Evolutionary conservation across 345 rosid genomes (phyloP), one percentile per base, ranked within the genome.

Genomic region (Murraya paniculata): DNA sequence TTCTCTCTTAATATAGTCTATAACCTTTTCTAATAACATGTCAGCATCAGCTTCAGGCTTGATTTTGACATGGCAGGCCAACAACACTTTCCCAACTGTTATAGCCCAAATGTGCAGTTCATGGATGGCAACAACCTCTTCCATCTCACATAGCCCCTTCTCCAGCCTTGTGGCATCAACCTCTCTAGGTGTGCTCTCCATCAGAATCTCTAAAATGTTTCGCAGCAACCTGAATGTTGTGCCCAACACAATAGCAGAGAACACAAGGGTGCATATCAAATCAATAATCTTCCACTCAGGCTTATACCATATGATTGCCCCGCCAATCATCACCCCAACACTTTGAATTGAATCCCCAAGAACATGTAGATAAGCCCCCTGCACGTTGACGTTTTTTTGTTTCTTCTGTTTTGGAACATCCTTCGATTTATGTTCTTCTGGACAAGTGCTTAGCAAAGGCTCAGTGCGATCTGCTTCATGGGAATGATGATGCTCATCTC

Each of bases 81-180:
- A 80, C 67, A 87, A 72, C n/a, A 89, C 83, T 82, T 92, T 92
- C 81, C 93, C 91, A 5, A 90, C 87, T 14, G 97, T 90, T 62
- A 90, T 90, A 36, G 92, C 91, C 91, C 96, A 91, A 68, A 92
- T 91, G 81, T 90, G 96, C 74, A 91, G 81, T 65, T 91, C 96
- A 50, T 91, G 96, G 55, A 89, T 31, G 7, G 93, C 96, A 70
- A 86, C 85, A 60, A 91, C 93, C 69, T 89, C 96, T 0, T 90
- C 90, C 89, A 91, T 90, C 84, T 85, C 89, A 7, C 93, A 85
- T 6, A 91, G 86, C 73, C 93, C 96, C 84, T 87, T 83, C 77
- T 90, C 92, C 3, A 91, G 89, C 83, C 80, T 87, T 2, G 90
- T 83, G 24, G 92, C 91, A 71, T 91, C 93, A 28, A 91, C 84